Evolutionary conservation across 305 asterid species (phyloP).

Genomic region (Fraxinus paxiana): DNA sequence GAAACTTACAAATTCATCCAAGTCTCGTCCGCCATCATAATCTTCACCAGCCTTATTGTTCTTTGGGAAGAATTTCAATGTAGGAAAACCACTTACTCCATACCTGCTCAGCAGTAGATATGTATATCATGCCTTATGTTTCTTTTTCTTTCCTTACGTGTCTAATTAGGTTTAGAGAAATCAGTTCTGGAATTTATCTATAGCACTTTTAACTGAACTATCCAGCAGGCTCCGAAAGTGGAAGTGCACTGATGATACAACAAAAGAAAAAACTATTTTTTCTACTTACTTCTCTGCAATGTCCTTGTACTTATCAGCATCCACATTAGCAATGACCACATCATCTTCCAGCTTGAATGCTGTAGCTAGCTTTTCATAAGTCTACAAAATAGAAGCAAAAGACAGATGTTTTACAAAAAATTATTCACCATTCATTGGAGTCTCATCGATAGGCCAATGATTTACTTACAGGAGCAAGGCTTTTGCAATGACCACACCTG

Average conservation of each 20-base stretch:
- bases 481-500: slow-evolving; percentile 97
- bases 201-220: not conserved
- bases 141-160: not conserved
- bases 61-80: slow-evolving; percentile 87
- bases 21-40: slow-evolving; percentile 74
- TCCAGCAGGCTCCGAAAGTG: not conserved
- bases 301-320: slow-evolving; percentile 76
- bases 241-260: not conserved
- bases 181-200: not conserved
- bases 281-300: slow-evolving; percentile 66
- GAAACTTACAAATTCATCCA: slow-evolving; percentile 71
- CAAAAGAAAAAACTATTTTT: not conserved
- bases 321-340: slow-evolving; percentile 79
- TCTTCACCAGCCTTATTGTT: slow-evolving; percentile 85
- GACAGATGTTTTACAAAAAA: slow-evolving; percentile 6
- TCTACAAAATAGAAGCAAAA: slow-evolving; percentile 34
- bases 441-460: slow-evolving; percentile 14
- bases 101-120: slow-evolving; percentile 37
- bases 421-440: slow-evolving; percentile 3
- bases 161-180: not conserved
- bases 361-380: slow-evolving; percentile 74
- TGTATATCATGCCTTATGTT: not conserved
- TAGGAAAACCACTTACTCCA: slow-evolving; percentile 84
- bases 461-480: slow-evolving; percentile 87
- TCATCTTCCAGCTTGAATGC: slow-evolving; percentile 62